Evolutionary conservation across 2,329 filamentous ascomycete species (phyloP).

Genomic region (Trichoderma sp.): DNA sequence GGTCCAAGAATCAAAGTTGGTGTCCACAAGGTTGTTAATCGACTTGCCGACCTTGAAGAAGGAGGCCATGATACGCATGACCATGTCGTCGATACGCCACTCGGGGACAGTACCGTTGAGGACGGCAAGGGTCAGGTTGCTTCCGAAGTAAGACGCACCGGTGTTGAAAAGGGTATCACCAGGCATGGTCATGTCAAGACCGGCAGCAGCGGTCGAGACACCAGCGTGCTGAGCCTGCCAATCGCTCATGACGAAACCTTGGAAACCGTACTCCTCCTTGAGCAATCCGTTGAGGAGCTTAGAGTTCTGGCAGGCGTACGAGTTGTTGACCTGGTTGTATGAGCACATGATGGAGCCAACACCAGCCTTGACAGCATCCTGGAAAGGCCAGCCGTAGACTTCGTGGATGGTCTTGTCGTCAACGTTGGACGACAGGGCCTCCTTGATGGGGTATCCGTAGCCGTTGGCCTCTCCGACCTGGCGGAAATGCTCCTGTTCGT

Average conservation of each 20-base stretch:
- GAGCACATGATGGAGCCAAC: constrained; percentile 67
- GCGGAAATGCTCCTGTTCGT: constrained; percentile 80
- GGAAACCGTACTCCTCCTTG: constrained; percentile 79
- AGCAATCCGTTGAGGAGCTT: constrained; percentile 73
- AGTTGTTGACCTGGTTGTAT: constrained; percentile 80
- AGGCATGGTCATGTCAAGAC: constrained; percentile 87
- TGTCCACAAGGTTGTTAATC: constrained; percentile 48
- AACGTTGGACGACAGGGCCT: constrained; percentile 61
- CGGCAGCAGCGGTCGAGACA: constrained; percentile 66
- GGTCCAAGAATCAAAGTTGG: constrained; percentile 92
- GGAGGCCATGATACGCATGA: constrained; percentile 74
- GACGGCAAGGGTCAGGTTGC: constrained; percentile 84
- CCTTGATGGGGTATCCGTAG: constrained; percentile 61
- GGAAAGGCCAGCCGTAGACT: constrained; percentile 77
- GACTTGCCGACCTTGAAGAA: constrained; percentile 67
- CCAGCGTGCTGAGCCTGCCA: constrained; percentile 76
- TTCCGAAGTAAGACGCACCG: constrained; percentile 75
- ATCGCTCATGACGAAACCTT: constrained; percentile 79
- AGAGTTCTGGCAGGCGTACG: constrained; percentile 77
- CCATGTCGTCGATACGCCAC: constrained; percentile 91
- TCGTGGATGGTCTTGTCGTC: constrained; percentile 77
- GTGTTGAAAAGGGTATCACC: constrained; percentile 78
- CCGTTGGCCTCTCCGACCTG: constrained; percentile 57
- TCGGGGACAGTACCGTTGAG: constrained; percentile 87
- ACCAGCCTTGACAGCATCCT: constrained; percentile 68